These are phyloP conservation scores for Moesziomyces antarcticus DNA, from an alignment of 1,284 basidiomycete genomes.

Conservation along the genomic window DNA sequence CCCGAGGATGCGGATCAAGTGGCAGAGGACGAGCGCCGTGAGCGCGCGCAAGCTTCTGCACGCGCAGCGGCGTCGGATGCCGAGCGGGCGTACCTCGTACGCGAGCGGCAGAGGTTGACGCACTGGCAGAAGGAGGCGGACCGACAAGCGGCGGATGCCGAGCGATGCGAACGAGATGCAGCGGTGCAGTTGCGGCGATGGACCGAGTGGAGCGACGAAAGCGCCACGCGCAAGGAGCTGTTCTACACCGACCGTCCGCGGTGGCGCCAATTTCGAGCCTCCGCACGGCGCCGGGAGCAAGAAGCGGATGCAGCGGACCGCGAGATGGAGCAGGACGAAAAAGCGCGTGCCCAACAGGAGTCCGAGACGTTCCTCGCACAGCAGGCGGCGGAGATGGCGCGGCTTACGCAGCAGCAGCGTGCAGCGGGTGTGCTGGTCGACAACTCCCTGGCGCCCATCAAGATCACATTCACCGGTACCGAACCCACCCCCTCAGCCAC, in stretches of 20 bases:
- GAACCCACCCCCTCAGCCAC: conserved; percentile 1
- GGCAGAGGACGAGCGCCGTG: conserved; percentile 31
- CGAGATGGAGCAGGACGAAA: conserved; percentile 36
- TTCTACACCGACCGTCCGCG: conserved; percentile 57
- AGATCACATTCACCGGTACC: conserved; percentile 37
- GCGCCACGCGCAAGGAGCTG: conserved; percentile 31
- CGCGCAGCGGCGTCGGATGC: conserved; percentile 44
- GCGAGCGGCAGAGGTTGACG: conserved; percentile 49
- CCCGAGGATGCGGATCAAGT: conserved; percentile 52
- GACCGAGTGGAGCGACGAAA: conserved; percentile 44
- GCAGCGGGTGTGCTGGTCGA: conserved; percentile 57
- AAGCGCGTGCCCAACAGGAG: conserved; percentile 43
- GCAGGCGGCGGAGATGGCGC: conserved; percentile 62
- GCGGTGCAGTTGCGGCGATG: conserved; percentile 22
- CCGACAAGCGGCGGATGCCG: conserved; percentile 21
- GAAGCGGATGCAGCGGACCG: conserved; percentile 53
- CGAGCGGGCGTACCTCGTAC: conserved; percentile 39
- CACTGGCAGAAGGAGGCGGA: conserved; percentile 57
- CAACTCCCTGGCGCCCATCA: conserved; percentile 51
- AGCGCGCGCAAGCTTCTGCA: conserved; percentile 37
- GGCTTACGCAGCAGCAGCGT: conserved; percentile 52
- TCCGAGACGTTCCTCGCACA: conserved; percentile 59
- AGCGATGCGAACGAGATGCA: conserved; percentile 28
- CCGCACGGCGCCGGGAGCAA: conserved; percentile 43
- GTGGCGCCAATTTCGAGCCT: conserved; percentile 54